Percentiles rank a stretch among this genome's conserved stretches.
These are phyloP conservation scores for Henningerozyma blattae DNA, from an alignment of 805 yeast species.

Conservation along the genomic window DNA sequence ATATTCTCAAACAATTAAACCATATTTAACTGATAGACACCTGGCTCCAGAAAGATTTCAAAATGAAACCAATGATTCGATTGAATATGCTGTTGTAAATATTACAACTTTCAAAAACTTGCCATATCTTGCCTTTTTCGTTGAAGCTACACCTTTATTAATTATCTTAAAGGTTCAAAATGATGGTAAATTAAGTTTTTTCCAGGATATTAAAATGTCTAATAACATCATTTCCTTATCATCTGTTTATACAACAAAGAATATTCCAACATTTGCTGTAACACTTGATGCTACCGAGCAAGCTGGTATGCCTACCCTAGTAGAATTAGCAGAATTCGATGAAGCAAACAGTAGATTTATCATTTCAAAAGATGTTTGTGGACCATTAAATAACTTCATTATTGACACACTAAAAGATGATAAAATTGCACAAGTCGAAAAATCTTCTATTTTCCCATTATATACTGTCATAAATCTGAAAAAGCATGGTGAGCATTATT, in stretches of 20 bases:
- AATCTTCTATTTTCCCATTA: conserved; percentile 33
- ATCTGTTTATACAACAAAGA: conserved; percentile 8
- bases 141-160: conserved; percentile 40
- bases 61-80: conserved; percentile 33
- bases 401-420: conserved; percentile 14
- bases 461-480: conserved; percentile 38
- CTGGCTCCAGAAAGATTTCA: conserved; percentile 54
- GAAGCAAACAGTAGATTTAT: conserved; percentile 9
- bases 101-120: conserved; percentile 25
- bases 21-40: conserved; percentile 43
- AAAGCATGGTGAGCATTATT: conserved; percentile 45
- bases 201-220: conserved; percentile 22
- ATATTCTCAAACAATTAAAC: conserved; percentile 29
- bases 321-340: conserved; percentile 14
- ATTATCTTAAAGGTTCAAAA: conserved; percentile 19
- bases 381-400: conserved; percentile 13
- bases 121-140: conserved; percentile 31
- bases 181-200: conserved; percentile 13
- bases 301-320: conserved; percentile 6
- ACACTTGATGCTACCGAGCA: conserved; percentile 24
- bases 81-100: conserved; percentile 43
- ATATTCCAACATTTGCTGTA: conserved; percentile 21
- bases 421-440: conserved; percentile 25
- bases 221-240: conserved; percentile 23
- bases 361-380: conserved; percentile 11